Evolutionary conservation across 2,329 filamentous ascomycete genomes (phyloP), one percentile per base, ranked within the genome.

Genomic region (Pseudopyricularia javanii): DNA sequence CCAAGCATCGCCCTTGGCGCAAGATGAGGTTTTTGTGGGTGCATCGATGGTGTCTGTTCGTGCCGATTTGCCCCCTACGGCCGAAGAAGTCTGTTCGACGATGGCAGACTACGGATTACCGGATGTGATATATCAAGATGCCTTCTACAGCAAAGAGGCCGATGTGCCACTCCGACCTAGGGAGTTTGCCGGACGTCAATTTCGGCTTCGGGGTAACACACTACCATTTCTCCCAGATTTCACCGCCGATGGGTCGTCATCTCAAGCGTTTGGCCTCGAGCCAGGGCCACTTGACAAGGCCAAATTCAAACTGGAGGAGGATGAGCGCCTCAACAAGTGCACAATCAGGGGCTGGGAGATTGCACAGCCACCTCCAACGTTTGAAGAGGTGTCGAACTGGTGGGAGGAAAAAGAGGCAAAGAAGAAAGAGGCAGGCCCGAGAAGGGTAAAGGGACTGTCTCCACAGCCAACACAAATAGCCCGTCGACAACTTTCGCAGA

Each of bases 131-230:
- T 94, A 95, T 57, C 87, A 90, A 65, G 83, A 90, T 62, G 84
- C 91, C 0, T 91, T 85, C 61, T 97, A 95, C 63, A 87, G 90
- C 59, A 76, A 87, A 28, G 88, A 94, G 56, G 76, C 74, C 50
- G 93, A 97, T 66, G 86, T 96, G 0, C 90, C 91, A 12, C 76
- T 84, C 37, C 79, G 85, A 52, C 68, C 76, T 32, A 77, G 88
- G 52, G 89, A 95, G 66, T 97, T 95, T 68, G 91, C 87, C 7
- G 91, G 91, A 3, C 82, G 83, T 59, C 87, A 94, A 60, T 96
- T 94, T 63, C 85, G 81, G 54, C 70, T 96, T 7, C 78, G 82
- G 60, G 85, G 90, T 55, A 82, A 78, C 52, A 87, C 85, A 1
- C 63, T 94, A 7, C 88, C 87, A 0, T 95, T 83, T 66, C 77